phyloP scores from a whole-genome alignment of 208 protist species.

The Acanthamoeba healyi region DNA sequence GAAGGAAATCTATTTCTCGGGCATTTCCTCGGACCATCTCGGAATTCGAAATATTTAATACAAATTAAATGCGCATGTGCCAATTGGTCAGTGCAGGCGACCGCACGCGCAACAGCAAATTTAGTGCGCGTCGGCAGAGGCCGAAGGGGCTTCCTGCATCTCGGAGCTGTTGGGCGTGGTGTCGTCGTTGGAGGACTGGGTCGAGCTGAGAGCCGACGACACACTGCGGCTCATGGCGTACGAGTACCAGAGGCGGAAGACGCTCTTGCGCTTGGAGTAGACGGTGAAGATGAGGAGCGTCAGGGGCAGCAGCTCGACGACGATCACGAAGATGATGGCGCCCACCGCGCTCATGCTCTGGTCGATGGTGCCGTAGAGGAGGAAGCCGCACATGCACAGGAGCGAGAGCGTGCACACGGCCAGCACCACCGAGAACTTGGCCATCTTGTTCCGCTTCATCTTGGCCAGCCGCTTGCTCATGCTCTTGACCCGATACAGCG shows the following conservation, averaged over 20 bases:
- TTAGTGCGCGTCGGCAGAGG: too few species aligned
- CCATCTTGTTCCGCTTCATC: constrained; percentile 49
- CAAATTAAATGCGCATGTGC: too few species aligned
- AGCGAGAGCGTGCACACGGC: constrained; percentile 26
- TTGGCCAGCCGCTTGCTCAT: constrained; percentile 14
- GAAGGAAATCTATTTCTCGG: not conserved
- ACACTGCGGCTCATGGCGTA: not conserved
- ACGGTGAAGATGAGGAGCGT: constrained; percentile 59
- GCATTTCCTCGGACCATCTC: too few species aligned
- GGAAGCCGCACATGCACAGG: constrained; percentile 47
- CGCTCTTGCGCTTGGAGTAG: constrained; percentile 39
- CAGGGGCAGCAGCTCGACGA: constrained; percentile 2
- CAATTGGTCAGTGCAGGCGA: too few species aligned
- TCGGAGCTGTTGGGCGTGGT: too few species aligned
- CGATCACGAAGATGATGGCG: constrained; percentile 61
- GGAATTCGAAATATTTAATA: too few species aligned
- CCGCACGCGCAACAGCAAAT: too few species aligned
- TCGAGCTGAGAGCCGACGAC: not conserved
- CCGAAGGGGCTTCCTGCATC: too few species aligned
- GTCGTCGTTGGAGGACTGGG: too few species aligned
- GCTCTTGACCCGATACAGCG: not conserved
- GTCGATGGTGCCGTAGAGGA: constrained; percentile 61
- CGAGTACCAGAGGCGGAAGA: constrained; percentile 27
- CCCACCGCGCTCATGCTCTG: constrained; percentile 38
- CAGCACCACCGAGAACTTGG: constrained; percentile 56